Conservation (phyloP, 75 land plant species). For the Picea glauca region DNA sequence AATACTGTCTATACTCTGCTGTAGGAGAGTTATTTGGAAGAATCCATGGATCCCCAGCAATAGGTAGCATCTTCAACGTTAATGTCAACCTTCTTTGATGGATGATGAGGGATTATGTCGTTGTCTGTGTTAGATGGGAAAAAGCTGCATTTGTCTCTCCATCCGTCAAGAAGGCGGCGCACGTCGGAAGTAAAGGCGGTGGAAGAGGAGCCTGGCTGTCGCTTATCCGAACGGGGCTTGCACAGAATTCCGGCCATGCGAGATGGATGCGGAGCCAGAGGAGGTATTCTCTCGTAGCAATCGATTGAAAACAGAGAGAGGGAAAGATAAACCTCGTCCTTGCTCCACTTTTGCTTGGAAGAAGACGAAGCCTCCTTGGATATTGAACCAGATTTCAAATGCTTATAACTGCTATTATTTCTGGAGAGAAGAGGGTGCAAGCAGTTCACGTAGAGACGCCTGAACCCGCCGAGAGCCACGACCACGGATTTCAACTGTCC, state of each 20-base stretch:
- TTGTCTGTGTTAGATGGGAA: too few species aligned
- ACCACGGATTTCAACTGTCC: constrained; percentile 18
- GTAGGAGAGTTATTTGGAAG: too few species aligned
- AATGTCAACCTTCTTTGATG: too few species aligned
- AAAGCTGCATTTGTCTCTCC: neutral
- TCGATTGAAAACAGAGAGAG: constrained; percentile 23
- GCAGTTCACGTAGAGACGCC: constrained; percentile 17
- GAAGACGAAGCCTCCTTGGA: neutral
- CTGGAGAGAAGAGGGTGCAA: constrained; percentile 12
- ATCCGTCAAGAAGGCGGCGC: neutral
- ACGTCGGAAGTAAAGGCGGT: neutral
- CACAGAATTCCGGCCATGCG: too few species aligned
- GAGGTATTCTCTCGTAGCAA: constrained; percentile 11
- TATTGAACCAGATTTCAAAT: neutral
- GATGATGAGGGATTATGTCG: too few species aligned
- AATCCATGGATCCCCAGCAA: too few species aligned
- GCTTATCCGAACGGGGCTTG: too few species aligned
- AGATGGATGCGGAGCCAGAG: too few species aligned
- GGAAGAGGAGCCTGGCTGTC: too few species aligned
- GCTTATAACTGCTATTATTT: too few species aligned
- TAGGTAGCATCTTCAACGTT: too few species aligned
- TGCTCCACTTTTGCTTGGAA: constrained; percentile 12
- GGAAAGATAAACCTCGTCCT: constrained; percentile 18
- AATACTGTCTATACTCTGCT: too few species aligned
- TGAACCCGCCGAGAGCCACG: constrained; percentile 19